Evolutionary conservation across 73 alveolate species (phyloP).

Genomic region (Tetrahymena elliotti): DNA sequence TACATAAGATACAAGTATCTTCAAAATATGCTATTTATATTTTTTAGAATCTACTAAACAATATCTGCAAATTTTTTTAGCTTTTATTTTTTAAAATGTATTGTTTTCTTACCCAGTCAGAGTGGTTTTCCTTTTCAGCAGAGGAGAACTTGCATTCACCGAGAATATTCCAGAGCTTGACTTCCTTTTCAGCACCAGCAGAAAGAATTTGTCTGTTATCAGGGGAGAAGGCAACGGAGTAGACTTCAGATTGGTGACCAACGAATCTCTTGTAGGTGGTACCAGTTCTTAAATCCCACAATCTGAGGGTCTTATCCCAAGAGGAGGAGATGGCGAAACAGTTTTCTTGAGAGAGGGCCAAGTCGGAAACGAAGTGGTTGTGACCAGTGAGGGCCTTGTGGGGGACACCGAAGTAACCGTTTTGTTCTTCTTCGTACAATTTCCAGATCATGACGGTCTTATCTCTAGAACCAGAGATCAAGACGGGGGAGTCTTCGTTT

Average conservation of each 20-base stretch:
- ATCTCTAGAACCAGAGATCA: constrained; percentile 69
- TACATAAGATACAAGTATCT: too few species aligned
- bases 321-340: constrained; percentile 79
- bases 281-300: constrained; percentile 86
- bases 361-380: constrained; percentile 81
- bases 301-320: constrained; percentile 93
- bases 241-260: constrained; percentile 85
- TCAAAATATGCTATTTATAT: background rate
- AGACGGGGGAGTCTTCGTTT: constrained; percentile 42
- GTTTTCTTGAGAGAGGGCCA: constrained; percentile 79
- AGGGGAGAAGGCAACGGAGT: constrained; percentile 83
- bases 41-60: background rate
- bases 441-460: constrained; percentile 61
- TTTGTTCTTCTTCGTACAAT: constrained; percentile 40
- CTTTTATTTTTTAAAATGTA: background rate
- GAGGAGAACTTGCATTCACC: constrained; percentile 75
- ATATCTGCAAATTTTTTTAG: background rate
- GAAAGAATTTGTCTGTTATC: constrained; percentile 89
- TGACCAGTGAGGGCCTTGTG: constrained; percentile 68
- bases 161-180: constrained; percentile 87
- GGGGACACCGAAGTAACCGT: constrained; percentile 54
- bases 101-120: constrained; percentile 32
- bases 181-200: constrained; percentile 86
- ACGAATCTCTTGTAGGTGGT: constrained; percentile 72
- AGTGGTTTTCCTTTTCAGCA: constrained; percentile 10